Evolutionary conservation across 257 asterid genomes (phyloP).

Genomic region (Nemophila menziesii): DNA sequence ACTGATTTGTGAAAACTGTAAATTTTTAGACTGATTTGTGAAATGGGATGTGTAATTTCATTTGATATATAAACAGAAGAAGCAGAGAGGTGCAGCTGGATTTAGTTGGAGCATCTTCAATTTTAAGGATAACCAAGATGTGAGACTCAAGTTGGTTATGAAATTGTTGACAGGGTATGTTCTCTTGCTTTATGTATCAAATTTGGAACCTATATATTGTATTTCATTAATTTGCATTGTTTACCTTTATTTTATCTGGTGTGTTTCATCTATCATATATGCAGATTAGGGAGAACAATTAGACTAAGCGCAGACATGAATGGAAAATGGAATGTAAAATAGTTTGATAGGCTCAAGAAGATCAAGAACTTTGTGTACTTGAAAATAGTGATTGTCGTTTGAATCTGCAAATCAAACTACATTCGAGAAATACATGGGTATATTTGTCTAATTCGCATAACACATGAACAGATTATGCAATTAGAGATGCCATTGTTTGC

Average conservation of each 20-base stretch:
- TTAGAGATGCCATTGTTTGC: too few relatives aligned
- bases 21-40: not conserved
- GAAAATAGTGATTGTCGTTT: too few relatives aligned
- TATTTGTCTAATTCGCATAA: too few relatives aligned
- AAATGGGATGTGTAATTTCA: not conserved
- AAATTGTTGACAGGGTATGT: constrained; percentile 55
- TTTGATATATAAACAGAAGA: constrained; percentile 30
- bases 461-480: too few relatives aligned
- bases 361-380: too few relatives aligned
- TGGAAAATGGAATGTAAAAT: constrained; percentile 66
- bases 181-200: not conserved
- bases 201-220: not conserved
- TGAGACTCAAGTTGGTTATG: constrained; percentile 70
- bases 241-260: not conserved
- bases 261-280: constrained; percentile 47
- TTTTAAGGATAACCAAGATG: constrained; percentile 65
- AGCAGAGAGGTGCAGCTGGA: constrained; percentile 60
- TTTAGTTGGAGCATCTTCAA: constrained; percentile 49
- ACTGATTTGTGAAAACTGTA: too few relatives aligned
- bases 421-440: too few relatives aligned
- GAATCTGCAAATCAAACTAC: too few relatives aligned
- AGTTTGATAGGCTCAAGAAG: too few relatives aligned
- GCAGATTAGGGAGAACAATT: constrained; percentile 75
- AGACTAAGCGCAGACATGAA: constrained; percentile 58
- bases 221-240: constrained; percentile 3